phyloP scores from a whole-genome alignment of 2,329 filamentous ascomycete genomes.

The Penicillium sp. region DNA sequence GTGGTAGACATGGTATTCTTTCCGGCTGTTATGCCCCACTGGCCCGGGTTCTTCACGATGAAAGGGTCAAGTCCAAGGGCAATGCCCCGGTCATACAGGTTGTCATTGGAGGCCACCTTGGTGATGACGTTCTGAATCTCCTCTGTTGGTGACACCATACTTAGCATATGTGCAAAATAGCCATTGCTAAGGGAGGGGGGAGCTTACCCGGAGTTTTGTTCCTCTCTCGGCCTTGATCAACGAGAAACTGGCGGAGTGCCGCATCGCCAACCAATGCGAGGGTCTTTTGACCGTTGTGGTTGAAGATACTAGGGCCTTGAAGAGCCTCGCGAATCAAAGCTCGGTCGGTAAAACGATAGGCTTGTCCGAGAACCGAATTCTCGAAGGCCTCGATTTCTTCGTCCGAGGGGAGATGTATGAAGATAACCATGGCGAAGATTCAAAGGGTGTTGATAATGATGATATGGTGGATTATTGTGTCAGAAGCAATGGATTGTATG shows the following conservation, averaged over 20 bases:
- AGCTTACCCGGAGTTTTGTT: background rate
- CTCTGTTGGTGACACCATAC: background rate
- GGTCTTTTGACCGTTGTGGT: background rate
- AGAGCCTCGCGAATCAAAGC: slow-evolving; percentile 2
- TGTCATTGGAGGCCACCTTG: slow-evolving; percentile 1
- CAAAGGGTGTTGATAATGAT: background rate
- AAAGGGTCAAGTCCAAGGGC: background rate
- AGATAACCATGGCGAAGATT: slow-evolving; percentile 2
- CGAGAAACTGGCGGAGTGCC: background rate
- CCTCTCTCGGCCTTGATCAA: background rate
- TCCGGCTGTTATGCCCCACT: background rate
- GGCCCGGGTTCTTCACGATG: slow-evolving; percentile 1
- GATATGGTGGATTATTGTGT: background rate
- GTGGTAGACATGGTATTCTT: background rate
- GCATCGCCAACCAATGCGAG: background rate
- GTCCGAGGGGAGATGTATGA: background rate
- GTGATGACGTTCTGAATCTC: background rate
- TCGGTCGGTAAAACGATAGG: background rate
- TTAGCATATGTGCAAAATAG: background rate
- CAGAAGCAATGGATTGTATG: background rate
- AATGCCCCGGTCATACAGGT: background rate
- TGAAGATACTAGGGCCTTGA: background rate
- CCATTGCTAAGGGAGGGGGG: background rate
- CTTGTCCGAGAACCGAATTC: background rate
- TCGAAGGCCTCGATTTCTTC: background rate